Evolutionary conservation across 192 early-diverging fungal species (phyloP), one percentile per base, ranked within the genome.

Genomic region (Gaertneriomyces semiglobifer): DNA sequence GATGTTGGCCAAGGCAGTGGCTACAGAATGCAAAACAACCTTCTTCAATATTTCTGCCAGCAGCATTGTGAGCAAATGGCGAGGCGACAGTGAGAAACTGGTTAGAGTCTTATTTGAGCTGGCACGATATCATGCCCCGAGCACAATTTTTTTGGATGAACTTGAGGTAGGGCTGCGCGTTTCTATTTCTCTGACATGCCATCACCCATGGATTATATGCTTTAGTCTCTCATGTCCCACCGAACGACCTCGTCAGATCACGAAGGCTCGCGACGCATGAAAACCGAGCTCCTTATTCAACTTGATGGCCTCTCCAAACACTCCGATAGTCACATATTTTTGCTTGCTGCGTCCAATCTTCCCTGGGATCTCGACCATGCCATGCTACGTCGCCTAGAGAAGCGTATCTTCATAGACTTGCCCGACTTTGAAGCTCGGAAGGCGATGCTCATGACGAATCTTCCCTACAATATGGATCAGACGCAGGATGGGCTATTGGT

Each of bases 261-360:
- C 57, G 84, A 85, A 73, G 84, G 79, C 16, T 76, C 73, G 44
- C 57, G 80, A 48, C 60, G 84, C 44, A 85, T 85, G 81, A 85
- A 85, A 60, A 85, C 84, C n/a, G 84, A 85, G 61, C 65, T 85
- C 44, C 71, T 85, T 25, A 77, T 85, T 12, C 83, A 85, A 69
- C 74, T 85, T 58, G 81, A 85, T 53, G 84, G 84, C 4, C 62
- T 85, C 7, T 56, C 74, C 18, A 80, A 85, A 68, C 65, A 70
- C 38, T 60, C 44, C 18, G 77, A 72, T 10, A 33, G 25, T 33
- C 77, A 68, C 53, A 75, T 85, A 7, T 83, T 85, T 53, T 57
- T 85, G 10, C 62, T 85, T 5, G 83, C 81, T 1, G 83, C 83
- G 14, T 67, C 77, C 3, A 85, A 85, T 58, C 41, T 85, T 25